phyloP scores from a whole-genome alignment of 2,329 filamentous ascomycete species.

The Fusarium newnesense region DNA sequence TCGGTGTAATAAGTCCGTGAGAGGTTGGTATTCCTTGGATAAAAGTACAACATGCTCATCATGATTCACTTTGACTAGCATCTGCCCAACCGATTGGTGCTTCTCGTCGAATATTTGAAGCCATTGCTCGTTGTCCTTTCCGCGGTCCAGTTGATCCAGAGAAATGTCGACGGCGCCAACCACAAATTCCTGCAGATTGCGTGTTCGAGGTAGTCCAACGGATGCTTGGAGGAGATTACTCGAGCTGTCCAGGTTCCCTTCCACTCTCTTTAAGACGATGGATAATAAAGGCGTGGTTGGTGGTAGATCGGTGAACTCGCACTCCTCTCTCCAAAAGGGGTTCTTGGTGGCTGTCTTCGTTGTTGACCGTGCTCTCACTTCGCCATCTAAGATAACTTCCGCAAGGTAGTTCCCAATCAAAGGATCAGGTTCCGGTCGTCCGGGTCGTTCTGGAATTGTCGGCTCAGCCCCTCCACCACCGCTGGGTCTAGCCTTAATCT shows the following conservation, averaged over 20 bases:
- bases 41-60: slow-evolving; percentile 92
- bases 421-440: slow-evolving; percentile 53
- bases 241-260: slow-evolving; percentile 60
- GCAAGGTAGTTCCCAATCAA: slow-evolving; percentile 77
- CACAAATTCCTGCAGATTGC: slow-evolving; percentile 60
- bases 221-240: slow-evolving; percentile 45
- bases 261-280: slow-evolving; percentile 75
- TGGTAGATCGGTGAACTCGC: slow-evolving; percentile 80
- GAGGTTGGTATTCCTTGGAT: slow-evolving; percentile 82
- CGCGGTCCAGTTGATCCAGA: slow-evolving; percentile 80
- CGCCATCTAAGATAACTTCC: slow-evolving; percentile 82
- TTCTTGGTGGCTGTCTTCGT: slow-evolving; percentile 76
- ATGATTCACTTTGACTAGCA: slow-evolving; percentile 83
- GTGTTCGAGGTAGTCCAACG: slow-evolving; percentile 49
- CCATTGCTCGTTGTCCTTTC: slow-evolving; percentile 88
- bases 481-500: slow-evolving; percentile 57
- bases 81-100: slow-evolving; percentile 81
- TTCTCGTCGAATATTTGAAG: slow-evolving; percentile 82
- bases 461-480: slow-evolving; percentile 36
- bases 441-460: slow-evolving; percentile 33
- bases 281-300: slow-evolving; percentile 75
- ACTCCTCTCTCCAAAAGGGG: slow-evolving; percentile 86
- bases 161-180: slow-evolving; percentile 84
- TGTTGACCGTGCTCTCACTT: slow-evolving; percentile 79
- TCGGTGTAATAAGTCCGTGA: slow-evolving; percentile 85